These are phyloP conservation scores for Selaginella tamariscina DNA, from an alignment of 75 land plant genomes.

Conservation along the genomic window DNA sequence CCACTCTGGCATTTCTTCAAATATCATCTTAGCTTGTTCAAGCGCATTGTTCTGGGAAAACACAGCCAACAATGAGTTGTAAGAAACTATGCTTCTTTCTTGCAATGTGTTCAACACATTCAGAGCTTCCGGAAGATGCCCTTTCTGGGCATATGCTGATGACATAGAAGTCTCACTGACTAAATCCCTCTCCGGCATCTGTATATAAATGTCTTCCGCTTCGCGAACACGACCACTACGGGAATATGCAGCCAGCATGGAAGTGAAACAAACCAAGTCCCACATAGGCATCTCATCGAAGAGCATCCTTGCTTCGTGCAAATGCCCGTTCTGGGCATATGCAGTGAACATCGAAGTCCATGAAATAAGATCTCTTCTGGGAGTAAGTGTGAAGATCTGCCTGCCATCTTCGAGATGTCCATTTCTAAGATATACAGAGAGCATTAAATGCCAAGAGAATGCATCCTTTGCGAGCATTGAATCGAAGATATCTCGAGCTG, in stretches of 20 bases:
- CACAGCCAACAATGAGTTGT: neutral
- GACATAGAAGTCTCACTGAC: neutral
- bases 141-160: neutral
- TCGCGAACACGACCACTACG: neutral
- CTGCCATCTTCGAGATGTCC: neutral
- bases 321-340: neutral
- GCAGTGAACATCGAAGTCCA: neutral
- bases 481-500: neutral
- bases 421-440: neutral
- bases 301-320: neutral
- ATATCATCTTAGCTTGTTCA: neutral
- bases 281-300: neutral
- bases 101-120: neutral
- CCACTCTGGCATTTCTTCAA: neutral
- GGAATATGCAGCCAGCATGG: neutral
- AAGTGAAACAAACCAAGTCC: neutral
- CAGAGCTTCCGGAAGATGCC: neutral
- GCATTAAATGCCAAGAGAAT: neutral
- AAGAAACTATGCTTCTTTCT: neutral
- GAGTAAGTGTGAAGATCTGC: neutral
- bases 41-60: neutral
- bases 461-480: neutral
- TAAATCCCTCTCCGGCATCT: neutral
- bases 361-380: neutral
- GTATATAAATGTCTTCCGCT: neutral